Percentiles rank a stretch among this genome's conserved stretches.
Conservation (phyloP, 108 stramenopile species). For the Skeletonema costatum region DNA sequence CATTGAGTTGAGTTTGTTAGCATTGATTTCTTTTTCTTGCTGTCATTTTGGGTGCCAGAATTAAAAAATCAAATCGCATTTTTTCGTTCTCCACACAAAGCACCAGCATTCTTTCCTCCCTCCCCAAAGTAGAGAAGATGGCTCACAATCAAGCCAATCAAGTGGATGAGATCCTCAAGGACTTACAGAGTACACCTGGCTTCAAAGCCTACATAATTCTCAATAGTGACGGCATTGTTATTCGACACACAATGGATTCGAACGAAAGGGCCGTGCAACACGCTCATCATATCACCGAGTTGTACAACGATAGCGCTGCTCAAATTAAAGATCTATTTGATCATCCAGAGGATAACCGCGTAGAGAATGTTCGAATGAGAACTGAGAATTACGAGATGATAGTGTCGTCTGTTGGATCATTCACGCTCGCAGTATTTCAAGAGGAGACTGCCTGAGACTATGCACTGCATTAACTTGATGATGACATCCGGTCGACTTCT, state of each 20-base stretch:
- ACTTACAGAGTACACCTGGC: constrained; percentile 72
- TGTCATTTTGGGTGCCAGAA: no score
- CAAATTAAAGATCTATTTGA: constrained; percentile 72
- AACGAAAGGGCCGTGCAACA: constrained; percentile 76
- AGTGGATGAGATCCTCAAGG: constrained; percentile 79
- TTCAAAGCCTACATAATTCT: constrained; percentile 76
- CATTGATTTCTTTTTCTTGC: no score
- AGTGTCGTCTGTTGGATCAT: constrained; percentile 69
- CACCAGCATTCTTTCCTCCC: no score
- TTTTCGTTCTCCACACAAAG: no score
- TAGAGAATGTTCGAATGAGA: constrained; percentile 74
- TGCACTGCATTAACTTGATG: not conserved
- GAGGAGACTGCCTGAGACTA: constrained; percentile 10
- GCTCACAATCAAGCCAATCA: constrained; percentile 63
- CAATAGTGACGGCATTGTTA: constrained; percentile 86
- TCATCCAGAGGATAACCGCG: constrained; percentile 55
- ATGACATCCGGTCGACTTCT: not conserved
- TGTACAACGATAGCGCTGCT: constrained; percentile 64
- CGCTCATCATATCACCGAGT: constrained; percentile 69
- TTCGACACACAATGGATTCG: constrained; percentile 58
- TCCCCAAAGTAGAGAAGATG: constrained; percentile 3
- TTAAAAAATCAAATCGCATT: no score
- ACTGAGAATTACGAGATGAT: constrained; percentile 83
- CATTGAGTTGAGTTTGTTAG: no score
- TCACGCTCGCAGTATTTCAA: constrained; percentile 70